Conservation (phyloP, 31 red algal species). For the Asparagopsis taxiformis region DNA sequence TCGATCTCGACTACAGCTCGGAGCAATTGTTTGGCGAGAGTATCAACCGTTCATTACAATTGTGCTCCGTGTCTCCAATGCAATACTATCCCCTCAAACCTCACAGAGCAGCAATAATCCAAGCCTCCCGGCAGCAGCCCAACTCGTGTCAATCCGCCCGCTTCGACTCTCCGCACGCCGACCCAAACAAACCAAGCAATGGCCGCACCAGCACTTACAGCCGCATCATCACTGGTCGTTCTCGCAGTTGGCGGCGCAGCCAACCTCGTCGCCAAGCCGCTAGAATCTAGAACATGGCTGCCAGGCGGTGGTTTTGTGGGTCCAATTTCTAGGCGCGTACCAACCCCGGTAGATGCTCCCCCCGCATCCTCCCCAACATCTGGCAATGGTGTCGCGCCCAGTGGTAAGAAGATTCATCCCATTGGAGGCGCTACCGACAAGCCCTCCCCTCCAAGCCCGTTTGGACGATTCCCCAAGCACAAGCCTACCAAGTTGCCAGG, state of each 20-base stretch:
- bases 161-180: background rate
- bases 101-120: too few relatives aligned
- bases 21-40: too few relatives aligned
- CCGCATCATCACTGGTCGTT: slow-evolving; percentile 45
- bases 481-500: slow-evolving; percentile 67
- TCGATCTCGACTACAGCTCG: too few relatives aligned
- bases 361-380: background rate
- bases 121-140: too few relatives aligned
- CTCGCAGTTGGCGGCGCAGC: slow-evolving; percentile 45
- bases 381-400: background rate
- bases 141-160: too few relatives aligned
- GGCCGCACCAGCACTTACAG: slow-evolving; percentile 39
- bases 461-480: slow-evolving; percentile 59
- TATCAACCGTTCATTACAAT: too few relatives aligned
- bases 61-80: too few relatives aligned
- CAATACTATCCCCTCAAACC: too few relatives aligned
- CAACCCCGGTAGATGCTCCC: slow-evolving; percentile 10
- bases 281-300: slow-evolving; percentile 24
- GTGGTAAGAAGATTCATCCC: slow-evolving; percentile 16
- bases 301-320: slow-evolving; percentile 46
- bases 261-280: slow-evolving; percentile 56
- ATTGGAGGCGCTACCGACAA: slow-evolving; percentile 53
- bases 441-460: slow-evolving; percentile 56
- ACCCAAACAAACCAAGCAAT: slow-evolving; percentile 7
- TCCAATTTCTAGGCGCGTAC: background rate